Evolutionary conservation across 2,329 filamentous ascomycete species (phyloP).

Genomic region (Coleophoma crateriformis): DNA sequence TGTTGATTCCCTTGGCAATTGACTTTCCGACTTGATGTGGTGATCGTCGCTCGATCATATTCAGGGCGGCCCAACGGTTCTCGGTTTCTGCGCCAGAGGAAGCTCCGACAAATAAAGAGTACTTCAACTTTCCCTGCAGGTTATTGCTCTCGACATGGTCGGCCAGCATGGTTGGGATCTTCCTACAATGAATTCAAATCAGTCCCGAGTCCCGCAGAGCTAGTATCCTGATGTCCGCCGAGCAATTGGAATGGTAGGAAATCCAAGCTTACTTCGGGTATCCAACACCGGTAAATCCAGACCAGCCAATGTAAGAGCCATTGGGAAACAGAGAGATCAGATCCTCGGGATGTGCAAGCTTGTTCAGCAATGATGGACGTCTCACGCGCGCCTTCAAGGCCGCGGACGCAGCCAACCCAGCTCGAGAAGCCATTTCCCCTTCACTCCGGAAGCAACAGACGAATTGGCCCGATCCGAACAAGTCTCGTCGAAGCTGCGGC

Average conservation of each 20-base stretch:
- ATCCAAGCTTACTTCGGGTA: constrained; percentile 66
- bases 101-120: constrained; percentile 85
- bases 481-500: no score
- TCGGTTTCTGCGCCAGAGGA: constrained; percentile 82
- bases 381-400: constrained; percentile 71
- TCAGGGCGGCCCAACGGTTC: constrained; percentile 80
- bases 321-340: constrained; percentile 77
- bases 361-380: constrained; percentile 72
- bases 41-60: constrained; percentile 83
- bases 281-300: constrained; percentile 83
- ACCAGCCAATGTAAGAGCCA: constrained; percentile 85
- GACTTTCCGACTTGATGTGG: constrained; percentile 89
- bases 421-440: constrained; percentile 17
- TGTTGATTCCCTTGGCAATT: constrained; percentile 86
- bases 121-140: constrained; percentile 77
- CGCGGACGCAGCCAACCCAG: constrained; percentile 22
- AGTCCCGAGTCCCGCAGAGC: neutral
- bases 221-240: neutral
- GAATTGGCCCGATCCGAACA: no score
- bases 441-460: no score
- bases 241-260: neutral
- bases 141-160: constrained; percentile 86
- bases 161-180: constrained; percentile 76
- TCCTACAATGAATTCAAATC: constrained; percentile 42
- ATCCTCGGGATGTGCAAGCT: constrained; percentile 75